Evolutionary conservation across 345 rosid species (phyloP).

Genomic region (Euphorbia pulcherrima): DNA sequence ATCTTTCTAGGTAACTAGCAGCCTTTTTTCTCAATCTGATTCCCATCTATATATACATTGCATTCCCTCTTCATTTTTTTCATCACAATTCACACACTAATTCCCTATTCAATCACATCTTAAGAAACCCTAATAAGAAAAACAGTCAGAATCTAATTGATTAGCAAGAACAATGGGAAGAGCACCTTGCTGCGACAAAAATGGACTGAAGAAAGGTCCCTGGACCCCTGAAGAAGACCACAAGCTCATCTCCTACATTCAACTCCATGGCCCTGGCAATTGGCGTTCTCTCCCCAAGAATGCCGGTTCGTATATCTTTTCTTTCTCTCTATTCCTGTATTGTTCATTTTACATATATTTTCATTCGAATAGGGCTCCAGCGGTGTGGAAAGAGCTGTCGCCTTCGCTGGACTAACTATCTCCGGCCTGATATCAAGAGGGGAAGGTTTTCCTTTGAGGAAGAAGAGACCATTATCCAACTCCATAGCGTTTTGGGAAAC

Average conservation of each 20-base stretch:
- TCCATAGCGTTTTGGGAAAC: slow-evolving; percentile 82
- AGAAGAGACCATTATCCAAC: slow-evolving; percentile 87
- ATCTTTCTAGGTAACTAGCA: background rate
- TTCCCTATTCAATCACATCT: background rate
- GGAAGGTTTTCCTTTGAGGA: slow-evolving; percentile 93
- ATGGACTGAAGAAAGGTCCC: slow-evolving; percentile 34
- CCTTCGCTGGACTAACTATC: slow-evolving; percentile 92
- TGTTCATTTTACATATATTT: background rate
- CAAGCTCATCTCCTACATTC: slow-evolving; percentile 23
- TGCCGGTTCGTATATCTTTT: slow-evolving; percentile 26
- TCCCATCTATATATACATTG: background rate
- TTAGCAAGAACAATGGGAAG: slow-evolving; percentile 21
- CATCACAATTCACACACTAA: too few relatives aligned
- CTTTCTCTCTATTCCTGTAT: too few relatives aligned
- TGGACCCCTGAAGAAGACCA: slow-evolving; percentile 36
- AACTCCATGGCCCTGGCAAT: slow-evolving; percentile 29
- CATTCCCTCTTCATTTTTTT: background rate
- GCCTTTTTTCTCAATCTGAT: slow-evolving; percentile 11
- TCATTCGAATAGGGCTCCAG: slow-evolving; percentile 54
- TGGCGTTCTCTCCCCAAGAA: slow-evolving; percentile 34
- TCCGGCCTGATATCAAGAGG: slow-evolving; percentile 90
- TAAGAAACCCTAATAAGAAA: background rate
- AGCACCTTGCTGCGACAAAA: slow-evolving; percentile 36
- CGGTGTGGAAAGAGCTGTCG: slow-evolving; percentile 99
- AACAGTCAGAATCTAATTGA: background rate